Base-by-base conservation (phyloP, 202 grass and related monocot genomes). In the Setaria viridis region DNA sequence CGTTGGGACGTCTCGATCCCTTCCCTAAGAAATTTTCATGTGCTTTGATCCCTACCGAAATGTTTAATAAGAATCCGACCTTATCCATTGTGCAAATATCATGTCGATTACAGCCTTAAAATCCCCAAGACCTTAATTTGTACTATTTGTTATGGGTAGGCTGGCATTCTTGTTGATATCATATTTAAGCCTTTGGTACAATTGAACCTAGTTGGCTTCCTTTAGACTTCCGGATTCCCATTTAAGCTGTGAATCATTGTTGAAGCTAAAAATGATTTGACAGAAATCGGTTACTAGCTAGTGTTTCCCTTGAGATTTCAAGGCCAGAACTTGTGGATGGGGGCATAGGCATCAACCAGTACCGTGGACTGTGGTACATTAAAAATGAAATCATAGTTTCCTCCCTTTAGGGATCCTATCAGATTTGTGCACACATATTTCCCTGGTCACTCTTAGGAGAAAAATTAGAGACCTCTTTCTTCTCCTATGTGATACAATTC, bases 201-300 rank as follows among this genome's bases (percentile, higher is more conserved):
- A 21, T 76, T 16, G 35, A 68, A 76, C 9, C 21, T 69, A 77
- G 6, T 35, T 35, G 46, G 2, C 35, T 57, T 20, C 0, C 1
- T 35, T 14, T 32, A 4, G 6, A 41, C 46, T 64, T 62, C 29
- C 10, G 17, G 11, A 72, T 55, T 48, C 20, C n/a, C 33, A 20
- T 43, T n/a, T 79, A 68, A 41, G 19, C 30, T 20, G n/a, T n/a
- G 3, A 42, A 72, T 64, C 11, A n/a, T 46, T 25, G 58, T 30
- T 58, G 34, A 77, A 77, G 9, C 83, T 78, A 32, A 60, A 77
- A 60, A 13, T 55, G 9, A 68, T 66, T 56, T 35, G 50, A 47
- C 67, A 12, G 11, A 68, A 67, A n/a, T 67, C 0, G 2, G 33
- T 58, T 10, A 30, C 10, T 60, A 60, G 21, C 58, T 72, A 72